Percentiles rank a stretch among this genome's conserved stretches.
These are phyloP conservation scores for Nakazawaea wickerhamii DNA, from an alignment of 805 yeast genomes.

Conservation along the genomic window DNA sequence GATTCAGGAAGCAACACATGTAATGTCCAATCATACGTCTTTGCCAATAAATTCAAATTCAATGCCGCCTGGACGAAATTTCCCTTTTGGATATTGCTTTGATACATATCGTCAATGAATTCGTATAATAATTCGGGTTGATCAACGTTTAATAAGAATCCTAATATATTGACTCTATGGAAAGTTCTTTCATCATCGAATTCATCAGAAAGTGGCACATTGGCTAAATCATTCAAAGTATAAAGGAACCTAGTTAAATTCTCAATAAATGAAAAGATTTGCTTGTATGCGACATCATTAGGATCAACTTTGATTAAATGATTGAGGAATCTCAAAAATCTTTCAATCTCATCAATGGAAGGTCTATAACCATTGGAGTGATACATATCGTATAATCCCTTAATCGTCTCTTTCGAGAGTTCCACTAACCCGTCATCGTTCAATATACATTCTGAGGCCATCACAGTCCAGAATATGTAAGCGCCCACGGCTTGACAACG, in stretches of 20 bases:
- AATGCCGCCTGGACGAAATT: conserved; percentile 81
- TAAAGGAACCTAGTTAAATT: conserved; percentile 57
- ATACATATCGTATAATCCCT: conserved; percentile 62
- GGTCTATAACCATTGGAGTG: conserved; percentile 55
- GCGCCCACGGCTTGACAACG: conserved; percentile 59
- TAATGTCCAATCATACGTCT: conserved; percentile 71
- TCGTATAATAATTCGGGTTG: conserved; percentile 76
- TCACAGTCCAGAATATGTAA: conserved; percentile 62
- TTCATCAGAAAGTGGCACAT: conserved; percentile 76
- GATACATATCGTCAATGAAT: conserved; percentile 71
- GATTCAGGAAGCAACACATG: conserved; percentile 50
- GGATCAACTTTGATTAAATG: conserved; percentile 47
- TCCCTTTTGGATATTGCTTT: conserved; percentile 50
- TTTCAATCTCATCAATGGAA: conserved; percentile 44
- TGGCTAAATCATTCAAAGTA: conserved; percentile 58
- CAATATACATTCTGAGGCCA: conserved; percentile 59
- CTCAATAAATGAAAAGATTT: conserved; percentile 45
- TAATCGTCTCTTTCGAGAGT: conserved; percentile 56
- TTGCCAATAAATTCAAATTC: conserved; percentile 70
- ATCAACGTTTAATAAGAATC: conserved; percentile 70
- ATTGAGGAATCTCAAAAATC: conserved; percentile 46
- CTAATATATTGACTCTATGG: conserved; percentile 69
- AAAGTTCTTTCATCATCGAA: conserved; percentile 84
- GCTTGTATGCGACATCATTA: conserved; percentile 56
- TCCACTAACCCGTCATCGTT: conserved; percentile 49